Conservation (phyloP, 805 yeast genomes). For the Clavispora carvajalis region DNA sequence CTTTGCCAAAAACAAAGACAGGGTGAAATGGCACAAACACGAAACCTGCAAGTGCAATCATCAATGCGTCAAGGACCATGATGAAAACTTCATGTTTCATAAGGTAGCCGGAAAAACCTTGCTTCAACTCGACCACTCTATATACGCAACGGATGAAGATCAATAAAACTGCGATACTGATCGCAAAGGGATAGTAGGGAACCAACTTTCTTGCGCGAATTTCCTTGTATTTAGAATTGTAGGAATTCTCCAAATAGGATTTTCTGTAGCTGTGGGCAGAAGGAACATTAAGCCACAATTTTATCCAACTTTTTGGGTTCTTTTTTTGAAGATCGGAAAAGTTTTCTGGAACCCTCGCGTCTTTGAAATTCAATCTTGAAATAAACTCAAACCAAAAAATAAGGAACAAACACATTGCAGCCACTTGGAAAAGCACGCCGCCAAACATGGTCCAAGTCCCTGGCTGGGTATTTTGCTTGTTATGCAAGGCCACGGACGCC, state of each 20-base stretch:
- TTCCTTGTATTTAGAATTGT: constrained; percentile 21
- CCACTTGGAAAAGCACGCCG: constrained; percentile 34
- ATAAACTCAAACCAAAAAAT: constrained; percentile 34
- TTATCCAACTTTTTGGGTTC: constrained; percentile 22
- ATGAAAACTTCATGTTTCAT: constrained; percentile 32
- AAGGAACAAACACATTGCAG: constrained; percentile 34
- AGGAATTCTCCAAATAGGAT: constrained; percentile 23
- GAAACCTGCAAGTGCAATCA: constrained; percentile 34
- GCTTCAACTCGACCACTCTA: constrained; percentile 36
- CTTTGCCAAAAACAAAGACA: constrained; percentile 27
- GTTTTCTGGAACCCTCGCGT: constrained; percentile 10
- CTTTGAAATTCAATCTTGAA: constrained; percentile 26
- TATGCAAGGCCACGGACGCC: constrained; percentile 23
- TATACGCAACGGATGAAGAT: constrained; percentile 34
- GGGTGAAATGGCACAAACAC: constrained; percentile 38
- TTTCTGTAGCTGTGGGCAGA: constrained; percentile 19
- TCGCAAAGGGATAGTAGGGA: constrained; percentile 29
- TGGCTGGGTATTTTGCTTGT: constrained; percentile 19
- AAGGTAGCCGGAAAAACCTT: constrained; percentile 35
- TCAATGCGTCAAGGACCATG: constrained; percentile 34
- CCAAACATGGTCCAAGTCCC: constrained; percentile 36
- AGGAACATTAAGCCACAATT: constrained; percentile 22
- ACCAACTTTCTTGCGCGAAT: constrained; percentile 25
- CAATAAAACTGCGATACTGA: constrained; percentile 26
- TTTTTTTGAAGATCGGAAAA: constrained; percentile 16